Conservation (phyloP, 2,329 filamentous ascomycete species). For the Geosmithia putterillii region DNA sequence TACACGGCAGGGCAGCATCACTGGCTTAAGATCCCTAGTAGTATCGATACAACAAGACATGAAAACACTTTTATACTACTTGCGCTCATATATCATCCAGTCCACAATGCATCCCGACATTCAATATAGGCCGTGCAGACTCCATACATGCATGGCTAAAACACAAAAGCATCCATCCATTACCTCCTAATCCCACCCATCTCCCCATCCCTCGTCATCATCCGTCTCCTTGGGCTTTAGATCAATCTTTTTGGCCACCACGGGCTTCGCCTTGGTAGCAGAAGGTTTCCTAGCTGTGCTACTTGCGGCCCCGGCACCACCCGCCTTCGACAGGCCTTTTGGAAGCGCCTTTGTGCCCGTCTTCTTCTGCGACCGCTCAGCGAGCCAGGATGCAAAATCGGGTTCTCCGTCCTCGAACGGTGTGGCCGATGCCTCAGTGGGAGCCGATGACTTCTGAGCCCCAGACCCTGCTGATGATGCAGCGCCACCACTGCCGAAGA, state of each 20-base stretch:
- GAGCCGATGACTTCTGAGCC: constrained; percentile 16
- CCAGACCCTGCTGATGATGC: constrained; percentile 3
- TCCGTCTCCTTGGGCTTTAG: constrained; percentile 49
- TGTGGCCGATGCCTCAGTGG: constrained; percentile 17
- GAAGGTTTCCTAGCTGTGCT: constrained; percentile 22
- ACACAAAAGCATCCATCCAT: background rate
- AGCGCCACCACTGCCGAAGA: constrained; percentile 16
- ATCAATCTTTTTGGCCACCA: constrained; percentile 54
- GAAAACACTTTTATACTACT: too few relatives aligned
- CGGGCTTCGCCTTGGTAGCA: constrained; percentile 32
- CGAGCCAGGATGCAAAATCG: constrained; percentile 92
- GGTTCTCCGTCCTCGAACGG: constrained; percentile 80
- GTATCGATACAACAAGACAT: too few relatives aligned
- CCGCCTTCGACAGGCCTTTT: constrained; percentile 70
- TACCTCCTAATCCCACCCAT: constrained; percentile 49
- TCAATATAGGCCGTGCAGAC: too few relatives aligned
- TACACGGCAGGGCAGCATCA: too few relatives aligned
- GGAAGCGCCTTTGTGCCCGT: constrained; percentile 54
- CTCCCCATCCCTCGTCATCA: constrained; percentile 52
- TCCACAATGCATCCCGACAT: too few relatives aligned
- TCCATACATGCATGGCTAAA: too few relatives aligned
- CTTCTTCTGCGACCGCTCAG: constrained; percentile 72
- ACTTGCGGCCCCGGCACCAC: constrained; percentile 15
- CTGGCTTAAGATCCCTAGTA: too few relatives aligned
- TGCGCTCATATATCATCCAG: too few relatives aligned